Percentiles rank a stretch among this genome's conserved stretches.
Evolutionary conservation across 106 monocot species (phyloP).

Genomic region (Iris macrosiphon): DNA sequence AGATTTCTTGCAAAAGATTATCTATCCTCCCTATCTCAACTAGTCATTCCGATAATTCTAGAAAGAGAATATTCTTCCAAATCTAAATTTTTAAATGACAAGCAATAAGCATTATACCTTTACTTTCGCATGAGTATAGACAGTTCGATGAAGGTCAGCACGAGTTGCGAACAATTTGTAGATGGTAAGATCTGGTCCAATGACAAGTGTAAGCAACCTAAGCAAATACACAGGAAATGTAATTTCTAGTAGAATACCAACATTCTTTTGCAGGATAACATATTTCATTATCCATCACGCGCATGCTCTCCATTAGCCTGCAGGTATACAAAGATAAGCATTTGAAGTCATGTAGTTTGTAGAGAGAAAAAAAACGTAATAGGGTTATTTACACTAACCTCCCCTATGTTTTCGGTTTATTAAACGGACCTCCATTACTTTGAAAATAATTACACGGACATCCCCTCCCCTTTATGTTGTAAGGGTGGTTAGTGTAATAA

Average conservation of each 20-base stretch:
- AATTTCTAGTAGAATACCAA: slow-evolving; percentile 26
- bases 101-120: slow-evolving; percentile 44
- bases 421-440: too few species aligned
- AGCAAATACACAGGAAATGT: background rate
- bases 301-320: slow-evolving; percentile 86
- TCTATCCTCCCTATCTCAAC: too few species aligned
- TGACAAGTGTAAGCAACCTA: background rate
- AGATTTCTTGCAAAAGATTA: too few species aligned
- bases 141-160: slow-evolving; percentile 94
- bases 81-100: background rate
- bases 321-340: background rate
- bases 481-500: too few species aligned
- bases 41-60: too few species aligned
- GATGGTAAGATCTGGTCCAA: slow-evolving; percentile 65
- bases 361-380: too few species aligned
- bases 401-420: too few species aligned
- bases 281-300: slow-evolving; percentile 89
- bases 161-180: slow-evolving; percentile 85
- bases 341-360: too few species aligned
- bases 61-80: too few species aligned
- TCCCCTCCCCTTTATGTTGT: too few species aligned
- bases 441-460: too few species aligned
- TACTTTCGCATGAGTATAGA: slow-evolving; percentile 98
- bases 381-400: too few species aligned
- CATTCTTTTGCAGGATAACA: slow-evolving; percentile 98